Percentiles rank a stretch among this genome's conserved stretches.
Conservation (phyloP, 2,329 filamentous ascomycete genomes). For the Chrysoporthe puriensis region DNA sequence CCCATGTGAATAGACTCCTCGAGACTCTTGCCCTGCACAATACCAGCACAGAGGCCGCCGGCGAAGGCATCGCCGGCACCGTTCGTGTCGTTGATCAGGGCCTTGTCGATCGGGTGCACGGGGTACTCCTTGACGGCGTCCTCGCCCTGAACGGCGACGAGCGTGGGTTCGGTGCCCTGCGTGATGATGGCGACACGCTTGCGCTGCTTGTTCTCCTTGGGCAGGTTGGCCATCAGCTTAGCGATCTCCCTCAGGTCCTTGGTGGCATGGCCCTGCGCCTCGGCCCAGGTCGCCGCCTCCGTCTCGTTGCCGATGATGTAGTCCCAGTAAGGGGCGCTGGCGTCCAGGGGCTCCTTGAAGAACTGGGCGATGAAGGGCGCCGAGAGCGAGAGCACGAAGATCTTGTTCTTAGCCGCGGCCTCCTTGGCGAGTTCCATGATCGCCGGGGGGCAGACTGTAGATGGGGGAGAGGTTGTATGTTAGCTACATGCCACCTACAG, state of each 20-base stretch:
- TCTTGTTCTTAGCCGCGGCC: conserved; percentile 87
- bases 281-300: conserved; percentile 86
- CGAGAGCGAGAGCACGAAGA: conserved; percentile 87
- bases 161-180: conserved; percentile 88
- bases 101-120: conserved; percentile 76
- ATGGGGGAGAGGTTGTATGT: conserved; percentile 7
- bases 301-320: conserved; percentile 97
- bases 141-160: conserved; percentile 77
- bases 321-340: conserved; percentile 88
- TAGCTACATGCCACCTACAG: neutral
- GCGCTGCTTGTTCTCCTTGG: conserved; percentile 88
- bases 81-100: conserved; percentile 92
- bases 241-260: conserved; percentile 85
- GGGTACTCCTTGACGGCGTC: conserved; percentile 75
- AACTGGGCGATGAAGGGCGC: conserved; percentile 96
- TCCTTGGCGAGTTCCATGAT: conserved; percentile 90
- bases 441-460: conserved; percentile 79
- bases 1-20: conserved; percentile 85
- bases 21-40: conserved; percentile 82
- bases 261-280: conserved; percentile 74
- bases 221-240: conserved; percentile 80
- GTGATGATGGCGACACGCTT: conserved; percentile 90
- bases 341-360: conserved; percentile 95
- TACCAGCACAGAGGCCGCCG: conserved; percentile 87
- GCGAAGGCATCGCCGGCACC: conserved; percentile 97